These are phyloP conservation scores for Endotrypanum monterogeii DNA, from an alignment of 208 protist genomes.

Conservation along the genomic window DNA sequence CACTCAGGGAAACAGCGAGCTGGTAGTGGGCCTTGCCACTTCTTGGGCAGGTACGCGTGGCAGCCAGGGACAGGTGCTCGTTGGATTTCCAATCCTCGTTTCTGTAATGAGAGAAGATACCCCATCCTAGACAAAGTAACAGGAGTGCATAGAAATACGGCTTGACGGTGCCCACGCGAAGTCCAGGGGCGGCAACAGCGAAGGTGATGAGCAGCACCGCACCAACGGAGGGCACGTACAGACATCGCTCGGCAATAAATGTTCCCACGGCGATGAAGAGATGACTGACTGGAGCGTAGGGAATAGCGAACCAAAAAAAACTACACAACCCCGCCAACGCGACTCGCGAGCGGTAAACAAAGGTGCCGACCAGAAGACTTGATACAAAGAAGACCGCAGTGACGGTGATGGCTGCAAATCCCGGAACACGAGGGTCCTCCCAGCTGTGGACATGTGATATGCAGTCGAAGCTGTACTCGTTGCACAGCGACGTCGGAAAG, in stretches of 20 bases:
- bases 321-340: constrained; percentile 28
- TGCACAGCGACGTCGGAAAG: constrained; percentile 70
- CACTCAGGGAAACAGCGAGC: constrained; percentile 29
- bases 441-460: constrained; percentile 60
- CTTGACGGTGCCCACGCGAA: constrained; percentile 4
- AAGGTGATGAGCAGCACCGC: constrained; percentile 31
- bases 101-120: constrained; percentile 32
- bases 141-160: constrained; percentile 22
- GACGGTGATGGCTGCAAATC: constrained; percentile 26
- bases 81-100: constrained; percentile 53
- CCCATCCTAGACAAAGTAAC: constrained; percentile 37
- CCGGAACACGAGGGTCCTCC: constrained; percentile 39
- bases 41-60: constrained; percentile 46
- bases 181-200: constrained; percentile 16
- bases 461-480: constrained; percentile 92
- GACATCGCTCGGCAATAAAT: constrained; percentile 85
- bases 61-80: constrained; percentile 42
- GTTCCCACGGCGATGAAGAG: constrained; percentile 83
- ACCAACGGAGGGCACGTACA: constrained; percentile 76
- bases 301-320: constrained; percentile 71
- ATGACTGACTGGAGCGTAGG: constrained; percentile 81
- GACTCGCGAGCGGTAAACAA: constrained; percentile 9
- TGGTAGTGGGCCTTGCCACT: constrained; percentile 54
- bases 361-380: constrained; percentile 17
- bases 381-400: constrained; percentile 3